Evolutionary conservation across 2,329 filamentous ascomycete genomes (phyloP).

Genomic region (Diplodia seriata): DNA sequence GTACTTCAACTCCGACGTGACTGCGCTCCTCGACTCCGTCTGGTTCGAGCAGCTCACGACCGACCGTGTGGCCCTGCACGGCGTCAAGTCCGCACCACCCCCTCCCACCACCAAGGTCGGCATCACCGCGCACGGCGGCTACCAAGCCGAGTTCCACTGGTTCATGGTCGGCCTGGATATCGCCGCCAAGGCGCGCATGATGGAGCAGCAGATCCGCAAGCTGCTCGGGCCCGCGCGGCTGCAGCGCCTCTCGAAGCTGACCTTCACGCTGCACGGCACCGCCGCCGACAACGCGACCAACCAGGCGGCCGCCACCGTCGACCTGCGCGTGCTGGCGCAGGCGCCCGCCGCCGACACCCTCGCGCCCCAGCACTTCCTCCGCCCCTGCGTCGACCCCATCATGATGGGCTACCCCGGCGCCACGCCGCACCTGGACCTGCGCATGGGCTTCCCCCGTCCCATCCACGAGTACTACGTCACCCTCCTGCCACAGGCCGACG

Average conservation of each 20-base stretch:
- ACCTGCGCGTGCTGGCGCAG: conserved; percentile 57
- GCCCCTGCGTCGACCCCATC: conserved; percentile 51
- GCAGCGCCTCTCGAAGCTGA: conserved; percentile 46
- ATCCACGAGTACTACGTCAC: conserved; percentile 54
- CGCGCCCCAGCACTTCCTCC: conserved; percentile 48
- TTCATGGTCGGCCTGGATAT: conserved; percentile 55
- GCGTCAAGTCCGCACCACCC: conserved; percentile 53
- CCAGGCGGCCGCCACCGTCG: conserved; percentile 59
- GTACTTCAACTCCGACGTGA: conserved; percentile 66
- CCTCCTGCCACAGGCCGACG: conserved; percentile 40
- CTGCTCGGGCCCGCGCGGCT: conserved; percentile 47
- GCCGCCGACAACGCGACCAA: conserved; percentile 50
- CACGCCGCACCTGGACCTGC: conserved; percentile 49
- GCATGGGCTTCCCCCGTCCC: conserved; percentile 50
- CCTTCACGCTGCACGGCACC: conserved; percentile 52
- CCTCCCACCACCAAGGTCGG: conserved; percentile 51
- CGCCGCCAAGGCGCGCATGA: conserved; percentile 53
- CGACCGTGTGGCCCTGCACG: conserved; percentile 58
- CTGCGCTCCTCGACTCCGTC: conserved; percentile 58
- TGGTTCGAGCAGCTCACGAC: conserved; percentile 59
- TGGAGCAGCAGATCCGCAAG: conserved; percentile 47
- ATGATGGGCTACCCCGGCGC: conserved; percentile 55
- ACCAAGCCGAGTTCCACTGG: conserved; percentile 56
- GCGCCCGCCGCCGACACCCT: conserved; percentile 49
- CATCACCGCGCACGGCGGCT: conserved; percentile 54